phyloP scores from a whole-genome alignment of 768 basidiomycete species.

The Mycena belliarum region DNA sequence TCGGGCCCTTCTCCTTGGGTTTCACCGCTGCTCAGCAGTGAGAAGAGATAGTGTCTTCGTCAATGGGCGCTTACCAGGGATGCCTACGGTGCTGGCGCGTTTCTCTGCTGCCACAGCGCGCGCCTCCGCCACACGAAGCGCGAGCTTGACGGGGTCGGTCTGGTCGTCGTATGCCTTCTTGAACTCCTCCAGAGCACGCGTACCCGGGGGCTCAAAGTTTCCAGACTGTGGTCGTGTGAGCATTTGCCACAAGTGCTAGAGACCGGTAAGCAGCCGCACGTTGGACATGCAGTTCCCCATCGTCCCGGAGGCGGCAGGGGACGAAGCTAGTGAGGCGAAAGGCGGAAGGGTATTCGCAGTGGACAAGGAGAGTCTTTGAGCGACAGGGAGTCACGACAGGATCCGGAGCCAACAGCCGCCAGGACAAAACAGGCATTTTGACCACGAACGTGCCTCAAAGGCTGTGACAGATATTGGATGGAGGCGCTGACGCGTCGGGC shows the following conservation, averaged over 20 bases:
- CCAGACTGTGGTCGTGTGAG: constrained; percentile 24
- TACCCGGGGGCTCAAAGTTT: constrained; percentile 23
- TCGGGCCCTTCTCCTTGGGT: constrained; percentile 19
- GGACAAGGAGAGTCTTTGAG: background rate
- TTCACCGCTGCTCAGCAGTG: background rate
- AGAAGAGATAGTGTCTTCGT: background rate
- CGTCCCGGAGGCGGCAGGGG: background rate
- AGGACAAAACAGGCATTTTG: background rate
- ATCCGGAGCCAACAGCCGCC: background rate
- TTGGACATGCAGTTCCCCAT: constrained; percentile 28
- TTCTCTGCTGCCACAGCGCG: constrained; percentile 11
- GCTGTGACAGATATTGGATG: background rate
- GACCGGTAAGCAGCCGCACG: background rate
- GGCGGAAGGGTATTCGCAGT: background rate
- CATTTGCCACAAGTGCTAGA: background rate
- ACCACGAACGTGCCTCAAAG: constrained; percentile 10
- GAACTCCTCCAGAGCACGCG: constrained; percentile 7
- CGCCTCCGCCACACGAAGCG: constrained; percentile 1
- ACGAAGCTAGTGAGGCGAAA: background rate
- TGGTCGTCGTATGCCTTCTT: constrained; percentile 2
- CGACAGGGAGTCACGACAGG: constrained; percentile 3
- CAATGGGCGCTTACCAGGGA: background rate
- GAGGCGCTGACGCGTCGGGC: background rate
- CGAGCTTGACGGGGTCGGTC: constrained; percentile 14
- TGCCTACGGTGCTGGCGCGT: background rate